Evolutionary conservation across 108 stramenopile genomes (phyloP), one percentile per base, ranked within the genome.

Genomic region (Stephanodiscus triporus): DNA sequence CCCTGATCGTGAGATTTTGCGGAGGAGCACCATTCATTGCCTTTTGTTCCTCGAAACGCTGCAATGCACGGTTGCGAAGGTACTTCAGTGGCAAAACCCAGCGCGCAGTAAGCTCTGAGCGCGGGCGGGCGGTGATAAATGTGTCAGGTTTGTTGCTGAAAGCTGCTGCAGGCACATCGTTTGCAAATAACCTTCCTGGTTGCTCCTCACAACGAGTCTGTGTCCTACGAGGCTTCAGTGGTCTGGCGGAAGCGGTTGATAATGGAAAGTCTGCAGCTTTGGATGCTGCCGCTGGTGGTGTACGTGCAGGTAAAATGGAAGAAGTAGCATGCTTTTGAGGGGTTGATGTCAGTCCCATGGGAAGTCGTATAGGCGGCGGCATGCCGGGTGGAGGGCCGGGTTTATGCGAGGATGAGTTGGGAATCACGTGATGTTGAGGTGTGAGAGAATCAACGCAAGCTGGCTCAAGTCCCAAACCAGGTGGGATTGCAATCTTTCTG

Each of bases 41-140:
- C 65, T 68, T 59, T 57, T 26, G 26, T 30, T 68, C 77, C 45
- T 68, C 53, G 19, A 53, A 63, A 6, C 76, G 63, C 19, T 76
- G 81, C 65, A 77, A 29, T 9, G 80, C 76, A n/a, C 84, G 69
- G 55, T 87, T 62, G 16, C 80, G 86, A 17, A 95, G 70, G 65
- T 88, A 91, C 13, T 73, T 54, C 40, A 92, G 53, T n/a, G 94
- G 89, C 7, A 95, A 58, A 24, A 86, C 76, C 94, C 94, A 95
- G 22, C 85, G 85, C 2, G 94, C 94, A 14, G 80, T 86, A 26
- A 95, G 78, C 73, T 95, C 88, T 59, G 84, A 66, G 51, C 91
- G 75, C 8, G 91, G 89, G 30, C 84, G 78, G 9, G 89, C 76
- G 45, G 76, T 64, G 8, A 95, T 57, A 23, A 79, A 79, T 65